Percentiles rank a stretch among this genome's conserved stretches.
These are phyloP conservation scores for Leccinum longicurvipes DNA, from an alignment of 768 basidiomycete species.

Conservation along the genomic window DNA sequence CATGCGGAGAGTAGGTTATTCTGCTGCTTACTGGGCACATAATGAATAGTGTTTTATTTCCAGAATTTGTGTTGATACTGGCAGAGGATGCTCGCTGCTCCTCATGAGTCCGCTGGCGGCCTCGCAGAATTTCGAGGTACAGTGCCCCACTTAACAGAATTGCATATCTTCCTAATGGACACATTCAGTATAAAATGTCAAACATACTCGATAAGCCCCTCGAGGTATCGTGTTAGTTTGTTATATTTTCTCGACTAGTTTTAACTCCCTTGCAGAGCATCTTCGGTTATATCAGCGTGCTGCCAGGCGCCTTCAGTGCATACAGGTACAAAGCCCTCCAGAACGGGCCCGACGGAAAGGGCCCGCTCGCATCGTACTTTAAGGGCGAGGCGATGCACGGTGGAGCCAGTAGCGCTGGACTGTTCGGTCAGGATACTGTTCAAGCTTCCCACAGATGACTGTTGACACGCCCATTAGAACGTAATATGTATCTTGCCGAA, in stretches of 20 bases:
- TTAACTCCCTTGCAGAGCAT: constrained; percentile 49
- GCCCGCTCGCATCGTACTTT: constrained; percentile 90
- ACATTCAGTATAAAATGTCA: constrained; percentile 81
- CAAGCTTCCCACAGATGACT: not conserved
- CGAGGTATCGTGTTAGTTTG: constrained; percentile 53
- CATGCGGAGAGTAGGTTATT: constrained; percentile 80
- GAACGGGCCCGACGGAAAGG: constrained; percentile 85
- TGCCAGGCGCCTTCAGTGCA: constrained; percentile 91
- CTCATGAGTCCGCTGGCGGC: constrained; percentile 79
- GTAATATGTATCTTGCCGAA: constrained; percentile 92
- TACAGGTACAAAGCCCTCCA: constrained; percentile 85
- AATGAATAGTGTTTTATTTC: not conserved
- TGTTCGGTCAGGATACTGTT: constrained; percentile 47
- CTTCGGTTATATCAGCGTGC: constrained; percentile 82
- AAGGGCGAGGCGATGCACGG: constrained; percentile 88
- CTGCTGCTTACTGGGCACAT: not conserved
- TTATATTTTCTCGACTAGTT: not conserved
- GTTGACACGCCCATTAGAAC: constrained; percentile 38
- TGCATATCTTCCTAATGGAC: not conserved
- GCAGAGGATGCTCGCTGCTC: constrained; percentile 66
- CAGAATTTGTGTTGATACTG: constrained; percentile 81
- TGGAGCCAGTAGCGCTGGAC: constrained; percentile 56
- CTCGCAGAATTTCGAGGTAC: constrained; percentile 91
- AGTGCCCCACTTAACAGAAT: not conserved
- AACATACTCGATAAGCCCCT: constrained; percentile 95